Conservation (phyloP, 2,329 filamentous ascomycete species). For the Sporothrix pseudoabietina region DNA sequence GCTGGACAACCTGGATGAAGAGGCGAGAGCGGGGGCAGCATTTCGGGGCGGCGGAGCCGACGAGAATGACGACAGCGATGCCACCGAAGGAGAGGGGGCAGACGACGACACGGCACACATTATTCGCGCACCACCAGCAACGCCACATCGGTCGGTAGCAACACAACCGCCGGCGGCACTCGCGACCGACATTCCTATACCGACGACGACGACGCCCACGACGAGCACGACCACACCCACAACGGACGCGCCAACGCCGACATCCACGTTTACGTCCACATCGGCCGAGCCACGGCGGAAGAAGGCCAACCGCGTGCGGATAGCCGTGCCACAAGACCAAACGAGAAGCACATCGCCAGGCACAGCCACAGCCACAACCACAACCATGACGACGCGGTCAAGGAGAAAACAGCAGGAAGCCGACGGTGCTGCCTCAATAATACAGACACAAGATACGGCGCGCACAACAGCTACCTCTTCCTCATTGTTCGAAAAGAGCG, state of each 20-base stretch:
- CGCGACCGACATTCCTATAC: background rate
- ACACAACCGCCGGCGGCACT: background rate
- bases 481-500: slow-evolving; percentile 30
- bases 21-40: slow-evolving; percentile 44
- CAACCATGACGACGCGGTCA: slow-evolving; percentile 27
- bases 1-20: slow-evolving; percentile 67
- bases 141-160: background rate
- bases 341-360: background rate
- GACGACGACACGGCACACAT: slow-evolving; percentile 52
- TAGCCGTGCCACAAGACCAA: background rate
- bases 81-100: slow-evolving; percentile 51
- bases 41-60: slow-evolving; percentile 42
- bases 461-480: slow-evolving; percentile 31
- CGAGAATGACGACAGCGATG: slow-evolving; percentile 48
- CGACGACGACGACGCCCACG: too few species aligned
- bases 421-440: background rate
- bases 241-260: background rate
- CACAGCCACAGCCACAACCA: slow-evolving; percentile 26
- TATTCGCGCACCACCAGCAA: slow-evolving; percentile 52
- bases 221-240: background rate
- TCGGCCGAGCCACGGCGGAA: slow-evolving; percentile 6
- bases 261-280: background rate
- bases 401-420: background rate
- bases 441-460: slow-evolving; percentile 26
- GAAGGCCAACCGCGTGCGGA: slow-evolving; percentile 24